phyloP scores from a whole-genome alignment of 352 stramenopile species.

The Pythium monospermum region DNA sequence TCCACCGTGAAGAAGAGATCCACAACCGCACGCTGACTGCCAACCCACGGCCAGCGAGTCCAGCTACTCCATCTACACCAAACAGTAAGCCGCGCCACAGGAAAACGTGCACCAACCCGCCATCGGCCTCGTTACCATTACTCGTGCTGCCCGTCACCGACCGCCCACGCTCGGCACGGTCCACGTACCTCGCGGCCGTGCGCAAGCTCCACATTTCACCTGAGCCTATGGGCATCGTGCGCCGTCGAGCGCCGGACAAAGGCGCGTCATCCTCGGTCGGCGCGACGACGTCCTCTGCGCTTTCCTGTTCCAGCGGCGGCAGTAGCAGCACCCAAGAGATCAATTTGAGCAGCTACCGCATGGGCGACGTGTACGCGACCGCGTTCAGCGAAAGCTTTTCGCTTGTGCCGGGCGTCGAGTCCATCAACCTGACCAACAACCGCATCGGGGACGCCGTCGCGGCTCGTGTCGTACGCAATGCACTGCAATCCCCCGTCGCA shows the following conservation, averaged over 20 bases:
- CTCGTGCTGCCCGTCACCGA: conserved; percentile 18
- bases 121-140: background rate
- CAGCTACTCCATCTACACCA: background rate
- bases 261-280: conserved; percentile 24
- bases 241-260: conserved; percentile 46
- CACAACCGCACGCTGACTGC: conserved; percentile 40
- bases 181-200: conserved; percentile 56
- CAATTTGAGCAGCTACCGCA: conserved; percentile 65
- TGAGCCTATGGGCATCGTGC: conserved; percentile 65
- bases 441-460: conserved; percentile 59
- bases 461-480: conserved; percentile 40
- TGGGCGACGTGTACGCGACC: conserved; percentile 53
- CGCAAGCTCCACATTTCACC: conserved; percentile 51
- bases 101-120: background rate
- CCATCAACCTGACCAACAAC: conserved; percentile 68
- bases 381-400: conserved; percentile 60
- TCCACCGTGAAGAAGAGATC: conserved; percentile 59
- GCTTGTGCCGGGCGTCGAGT: conserved; percentile 57
- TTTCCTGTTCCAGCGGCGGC: conserved; percentile 28
- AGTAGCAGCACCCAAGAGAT: conserved; percentile 51
- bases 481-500: conserved; percentile 15
- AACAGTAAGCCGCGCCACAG: too few relatives aligned
- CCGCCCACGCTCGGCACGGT: conserved; percentile 47
- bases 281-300: conserved; percentile 27
- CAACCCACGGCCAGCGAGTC: background rate